A percentile compares a stretch with the other conserved stretches of the same genome.
These are phyloP conservation scores for Apiotrichum akiyoshidainum DNA, from an alignment of 1,284 basidiomycete genomes.

Conservation along the genomic window DNA sequence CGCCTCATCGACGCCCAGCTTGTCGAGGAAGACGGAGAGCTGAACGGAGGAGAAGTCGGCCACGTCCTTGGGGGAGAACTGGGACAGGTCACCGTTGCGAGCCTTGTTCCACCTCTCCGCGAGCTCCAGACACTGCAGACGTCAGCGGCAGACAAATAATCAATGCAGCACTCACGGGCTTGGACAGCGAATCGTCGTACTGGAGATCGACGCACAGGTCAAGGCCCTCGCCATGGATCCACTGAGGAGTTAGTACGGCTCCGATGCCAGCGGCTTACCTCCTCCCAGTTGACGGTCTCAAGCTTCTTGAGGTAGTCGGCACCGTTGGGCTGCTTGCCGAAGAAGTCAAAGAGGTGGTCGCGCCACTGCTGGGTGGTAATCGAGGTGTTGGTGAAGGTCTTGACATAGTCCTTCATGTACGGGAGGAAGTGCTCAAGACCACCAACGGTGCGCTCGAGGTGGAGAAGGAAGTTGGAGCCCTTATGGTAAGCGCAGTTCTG, in stretches of 20 bases:
- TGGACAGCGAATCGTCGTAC: slow-evolving; percentile 78
- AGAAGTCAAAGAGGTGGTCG: slow-evolving; percentile 77
- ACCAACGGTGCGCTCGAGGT: slow-evolving; percentile 73
- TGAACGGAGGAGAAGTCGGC: slow-evolving; percentile 44
- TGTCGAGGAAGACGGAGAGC: slow-evolving; percentile 54
- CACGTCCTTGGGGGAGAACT: slow-evolving; percentile 45
- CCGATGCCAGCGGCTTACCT: slow-evolving; percentile 36
- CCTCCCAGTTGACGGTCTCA: slow-evolving; percentile 74
- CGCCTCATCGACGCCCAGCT: slow-evolving; percentile 41
- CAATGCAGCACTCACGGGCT: slow-evolving; percentile 41
- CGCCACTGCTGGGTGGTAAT: slow-evolving; percentile 89
- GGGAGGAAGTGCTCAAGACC: slow-evolving; percentile 81
- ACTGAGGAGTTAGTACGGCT: slow-evolving; percentile 47
- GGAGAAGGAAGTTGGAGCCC: slow-evolving; percentile 66
- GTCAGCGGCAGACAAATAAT: slow-evolving; percentile 5
- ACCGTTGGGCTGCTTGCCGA: slow-evolving; percentile 56
- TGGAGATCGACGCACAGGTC: slow-evolving; percentile 74
- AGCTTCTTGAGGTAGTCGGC: slow-evolving; percentile 66
- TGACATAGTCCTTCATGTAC: slow-evolving; percentile 62
- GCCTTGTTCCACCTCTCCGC: slow-evolving; percentile 74
- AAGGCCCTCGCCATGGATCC: slow-evolving; percentile 79
- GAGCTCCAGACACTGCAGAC: slow-evolving; percentile 55
- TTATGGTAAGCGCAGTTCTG: slow-evolving; percentile 18
- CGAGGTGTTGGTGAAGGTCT: slow-evolving; percentile 61
- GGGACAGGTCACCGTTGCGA: slow-evolving; percentile 53